Evolutionary conservation across 2,329 filamentous ascomycete species (phyloP), one percentile per base, ranked within the genome.

Genomic region (Knufia petricola): DNA sequence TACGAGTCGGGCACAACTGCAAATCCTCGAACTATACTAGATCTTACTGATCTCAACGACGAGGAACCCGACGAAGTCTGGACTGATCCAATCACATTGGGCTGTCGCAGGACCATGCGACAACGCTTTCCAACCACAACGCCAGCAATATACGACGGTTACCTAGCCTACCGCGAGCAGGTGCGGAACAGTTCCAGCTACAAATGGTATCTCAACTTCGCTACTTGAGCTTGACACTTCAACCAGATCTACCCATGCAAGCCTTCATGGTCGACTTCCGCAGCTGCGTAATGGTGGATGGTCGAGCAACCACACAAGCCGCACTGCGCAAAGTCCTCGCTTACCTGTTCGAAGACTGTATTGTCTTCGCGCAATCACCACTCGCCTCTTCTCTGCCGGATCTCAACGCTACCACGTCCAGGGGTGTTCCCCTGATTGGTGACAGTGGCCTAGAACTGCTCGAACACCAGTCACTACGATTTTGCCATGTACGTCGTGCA

Each of bases 271-370:
- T 24, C n/a, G 8, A 26, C 15, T 3, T 42, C 39, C n/a, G 21
- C n/a, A 26, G n/a, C 24, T 15, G 21, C 15, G 10, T 7, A 4
- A 7, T 21, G 9, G 8, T 15, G 21, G 24, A 42, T 13, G 8
- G 4, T 13, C 39, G 17, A 19, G 12, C 19, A n/a, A 26, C 9
- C 10, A 10, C 9, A n/a, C 8, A 26, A 8, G 2, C 9, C 10
- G 13, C 9, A 3, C 3, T 42, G 8, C 21, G 8, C 10, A 15
- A 26, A 7, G 12, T 15, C n/a, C 39, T 42, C 3, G 39, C 39
- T 20, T 42, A 42, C 37, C 37, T 39, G 4, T 42, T 42, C 39
- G 39, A 42, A 19, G 39, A 42, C 17, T 24, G 39, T 26, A 10
- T 42, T n/a, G 39, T 24, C 10, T 42, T 24, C 15, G 39, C 23